Base-by-base conservation (phyloP, 2,329 filamentous ascomycete genomes). In the Botryotinia narcissicola region DNA sequence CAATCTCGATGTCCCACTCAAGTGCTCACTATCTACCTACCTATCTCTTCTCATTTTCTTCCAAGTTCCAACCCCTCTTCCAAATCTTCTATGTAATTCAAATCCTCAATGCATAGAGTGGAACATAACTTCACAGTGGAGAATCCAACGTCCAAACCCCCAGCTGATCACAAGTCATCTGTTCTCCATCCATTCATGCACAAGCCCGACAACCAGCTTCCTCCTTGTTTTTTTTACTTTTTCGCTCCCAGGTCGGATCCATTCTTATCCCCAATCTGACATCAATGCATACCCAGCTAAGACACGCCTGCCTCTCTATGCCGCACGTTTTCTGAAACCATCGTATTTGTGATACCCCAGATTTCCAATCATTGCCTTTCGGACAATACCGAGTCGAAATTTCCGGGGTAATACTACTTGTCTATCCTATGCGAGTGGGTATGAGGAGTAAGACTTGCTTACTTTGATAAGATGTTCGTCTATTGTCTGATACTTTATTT, bases 161-260 rank as follows among this genome's bases (percentile, higher is more conserved):
- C 63, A 66, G 63, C 63, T 66, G 63, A 66, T 51, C 44, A 48
- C 60, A 66, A 35, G 44, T 66, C 29, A 66, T 66, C 42, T 35
- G 63, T 48, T 66, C 63, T 37, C 10, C 18, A 37, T 29, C 51
- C 51, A 48, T 61, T 61, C 44, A 66, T 51, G 44, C 42, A 48
- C 25, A 42, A n/a, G 37, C 37, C 25, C 20, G 7, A 29, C 40
- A 16, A 25, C 37, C 61, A 63, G 16, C 61, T 42, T 35, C 63
- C 63, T 32, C 63, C 42, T 44, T 46, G 29, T 48, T 29, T 35
- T 66, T 64, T 35, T 29, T 18, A 18, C n/a, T 29, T 57, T 57
- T 57, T 57, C 51, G 3, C 20, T 14, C 29, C 2, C 12, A 35
- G 22, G 32, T 4, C n/a, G 44, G 12, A 35, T 66, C 63, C 60